Percentiles rank a stretch among this genome's conserved stretches.
phyloP scores from a whole-genome alignment of 768 basidiomycete species.

The Tylopilus felleus region DNA sequence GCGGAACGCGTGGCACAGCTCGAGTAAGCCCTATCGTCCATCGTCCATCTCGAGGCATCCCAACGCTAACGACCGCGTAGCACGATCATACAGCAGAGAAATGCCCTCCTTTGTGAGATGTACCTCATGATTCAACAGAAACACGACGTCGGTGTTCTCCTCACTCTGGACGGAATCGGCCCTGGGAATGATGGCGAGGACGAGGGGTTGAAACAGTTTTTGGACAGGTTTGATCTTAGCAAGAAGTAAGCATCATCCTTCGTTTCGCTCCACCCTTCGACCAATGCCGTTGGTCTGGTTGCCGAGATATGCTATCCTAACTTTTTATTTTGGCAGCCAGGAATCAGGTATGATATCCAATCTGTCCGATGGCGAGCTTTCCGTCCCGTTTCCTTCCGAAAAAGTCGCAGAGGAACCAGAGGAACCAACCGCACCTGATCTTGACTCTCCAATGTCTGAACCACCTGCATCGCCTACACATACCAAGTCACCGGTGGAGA shows the following conservation, averaged over 20 bases:
- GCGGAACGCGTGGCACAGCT: constrained; percentile 35
- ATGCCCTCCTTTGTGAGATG: constrained; percentile 71
- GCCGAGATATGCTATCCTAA: constrained; percentile 5
- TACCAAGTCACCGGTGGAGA: constrained; percentile 20
- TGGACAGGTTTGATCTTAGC: constrained; percentile 53
- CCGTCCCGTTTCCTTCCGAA: constrained; percentile 16
- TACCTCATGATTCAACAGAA: constrained; percentile 59
- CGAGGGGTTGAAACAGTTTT: constrained; percentile 44
- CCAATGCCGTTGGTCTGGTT: background rate
- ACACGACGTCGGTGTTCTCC: constrained; percentile 41
- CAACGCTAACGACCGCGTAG: constrained; percentile 33
- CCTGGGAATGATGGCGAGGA: constrained; percentile 31
- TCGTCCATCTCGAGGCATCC: background rate
- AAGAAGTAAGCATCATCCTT: constrained; percentile 41
- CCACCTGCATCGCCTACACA: constrained; percentile 29
- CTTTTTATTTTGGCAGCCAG: constrained; percentile 28
- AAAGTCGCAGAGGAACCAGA: constrained; percentile 5
- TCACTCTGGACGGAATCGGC: constrained; percentile 39
- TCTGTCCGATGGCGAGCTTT: constrained; percentile 34
- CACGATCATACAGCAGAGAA: constrained; percentile 59
- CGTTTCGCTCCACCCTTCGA: background rate
- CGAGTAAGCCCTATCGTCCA: constrained; percentile 22
- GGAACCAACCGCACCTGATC: constrained; percentile 16
- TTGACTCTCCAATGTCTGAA: constrained; percentile 34
- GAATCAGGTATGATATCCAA: constrained; percentile 41